Evolutionary conservation across 148 eudicot genomes (phyloP).

Genomic region (Nepenthes mirabilis): DNA sequence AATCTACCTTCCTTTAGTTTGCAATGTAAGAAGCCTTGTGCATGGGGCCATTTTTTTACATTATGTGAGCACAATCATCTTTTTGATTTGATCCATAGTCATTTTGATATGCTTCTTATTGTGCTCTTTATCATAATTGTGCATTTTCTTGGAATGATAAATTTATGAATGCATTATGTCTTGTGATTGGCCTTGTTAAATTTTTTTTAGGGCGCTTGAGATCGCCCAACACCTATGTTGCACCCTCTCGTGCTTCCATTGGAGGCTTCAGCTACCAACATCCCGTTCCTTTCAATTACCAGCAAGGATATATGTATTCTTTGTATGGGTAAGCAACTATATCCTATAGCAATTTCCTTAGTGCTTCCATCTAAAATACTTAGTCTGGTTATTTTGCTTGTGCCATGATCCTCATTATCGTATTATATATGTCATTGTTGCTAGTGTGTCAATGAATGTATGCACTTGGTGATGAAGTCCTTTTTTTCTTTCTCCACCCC

Average conservation of each 20-base stretch:
- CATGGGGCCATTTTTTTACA: too few relatives aligned
- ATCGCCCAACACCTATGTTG: constrained; percentile 48
- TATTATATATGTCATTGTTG: neutral
- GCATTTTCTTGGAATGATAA: too few relatives aligned
- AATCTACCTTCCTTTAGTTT: too few relatives aligned
- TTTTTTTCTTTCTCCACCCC: too few relatives aligned
- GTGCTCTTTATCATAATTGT: too few relatives aligned
- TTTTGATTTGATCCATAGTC: too few relatives aligned
- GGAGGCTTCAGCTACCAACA: constrained; percentile 81
- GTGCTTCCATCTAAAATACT: neutral
- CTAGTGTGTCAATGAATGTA: too few relatives aligned
- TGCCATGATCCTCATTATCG: neutral
- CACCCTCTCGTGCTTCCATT: constrained; percentile 47
- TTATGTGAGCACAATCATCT: too few relatives aligned
- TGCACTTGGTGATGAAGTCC: too few relatives aligned
- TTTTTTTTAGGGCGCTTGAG: constrained; percentile 49
- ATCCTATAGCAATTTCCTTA: neutral
- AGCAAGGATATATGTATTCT: constrained; percentile 69
- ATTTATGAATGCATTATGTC: too few relatives aligned
- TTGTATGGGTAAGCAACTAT: constrained; percentile 48
- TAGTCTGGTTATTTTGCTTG: neutral
- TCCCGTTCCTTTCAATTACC: constrained; percentile 60
- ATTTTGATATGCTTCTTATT: too few relatives aligned
- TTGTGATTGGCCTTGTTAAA: neutral
- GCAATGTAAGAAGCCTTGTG: too few relatives aligned